Conservation (phyloP, 2,329 filamentous ascomycete species). For the Fusarium compactum region DNA sequence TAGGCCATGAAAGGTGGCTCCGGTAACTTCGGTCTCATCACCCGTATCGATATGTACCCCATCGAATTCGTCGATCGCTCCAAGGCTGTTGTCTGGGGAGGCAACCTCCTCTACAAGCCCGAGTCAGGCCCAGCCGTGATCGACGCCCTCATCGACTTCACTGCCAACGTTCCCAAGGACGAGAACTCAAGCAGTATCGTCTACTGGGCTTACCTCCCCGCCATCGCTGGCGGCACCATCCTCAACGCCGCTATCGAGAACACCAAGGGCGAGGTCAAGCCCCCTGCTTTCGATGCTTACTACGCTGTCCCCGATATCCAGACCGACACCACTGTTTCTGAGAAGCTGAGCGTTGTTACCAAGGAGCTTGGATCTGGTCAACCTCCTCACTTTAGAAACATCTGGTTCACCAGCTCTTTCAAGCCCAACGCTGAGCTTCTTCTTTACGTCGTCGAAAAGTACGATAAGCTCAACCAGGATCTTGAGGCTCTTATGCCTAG, state of each 20-base stretch:
- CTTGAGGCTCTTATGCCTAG: constrained; percentile 46
- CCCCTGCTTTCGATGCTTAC: constrained; percentile 50
- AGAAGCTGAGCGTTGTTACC: constrained; percentile 48
- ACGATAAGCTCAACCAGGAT: constrained; percentile 46
- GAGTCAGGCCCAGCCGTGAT: constrained; percentile 40
- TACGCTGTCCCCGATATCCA: constrained; percentile 39
- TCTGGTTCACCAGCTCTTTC: constrained; percentile 54
- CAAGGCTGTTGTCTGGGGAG: constrained; percentile 50
- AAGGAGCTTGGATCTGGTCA: constrained; percentile 49
- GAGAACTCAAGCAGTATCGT: constrained; percentile 51
- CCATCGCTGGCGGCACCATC: constrained; percentile 46
- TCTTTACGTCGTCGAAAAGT: constrained; percentile 49
- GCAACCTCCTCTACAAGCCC: constrained; percentile 46
- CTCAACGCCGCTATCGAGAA: constrained; percentile 52
- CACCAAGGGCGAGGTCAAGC: constrained; percentile 44
- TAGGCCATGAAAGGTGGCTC: constrained; percentile 61
- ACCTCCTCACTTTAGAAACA: constrained; percentile 48
- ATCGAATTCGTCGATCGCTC: constrained; percentile 46
- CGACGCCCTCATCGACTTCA: constrained; percentile 51
- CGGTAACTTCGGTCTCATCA: constrained; percentile 59
- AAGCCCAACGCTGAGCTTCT: constrained; percentile 54
- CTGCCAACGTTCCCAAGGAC: constrained; percentile 49
- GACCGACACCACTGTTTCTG: constrained; percentile 47
- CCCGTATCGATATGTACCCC: constrained; percentile 51
- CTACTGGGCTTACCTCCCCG: constrained; percentile 51